These are phyloP conservation scores for Colletotrichum musicola DNA, from an alignment of 2,329 filamentous ascomycete species.

Conservation along the genomic window DNA sequence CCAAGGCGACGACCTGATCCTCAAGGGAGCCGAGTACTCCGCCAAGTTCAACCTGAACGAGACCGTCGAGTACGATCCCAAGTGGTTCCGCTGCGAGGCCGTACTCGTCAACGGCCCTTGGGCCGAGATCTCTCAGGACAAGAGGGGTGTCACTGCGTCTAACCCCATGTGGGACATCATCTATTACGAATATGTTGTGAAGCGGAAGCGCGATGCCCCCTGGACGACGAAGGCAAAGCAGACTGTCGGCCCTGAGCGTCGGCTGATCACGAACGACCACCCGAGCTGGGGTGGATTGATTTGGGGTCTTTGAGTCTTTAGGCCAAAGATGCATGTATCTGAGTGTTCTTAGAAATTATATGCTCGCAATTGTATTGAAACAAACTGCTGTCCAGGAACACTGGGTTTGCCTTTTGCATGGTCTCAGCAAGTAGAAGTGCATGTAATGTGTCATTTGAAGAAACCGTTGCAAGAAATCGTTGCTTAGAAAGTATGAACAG, in stretches of 20 bases:
- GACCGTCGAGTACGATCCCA: slow-evolving; percentile 50
- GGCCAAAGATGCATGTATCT: too few relatives aligned
- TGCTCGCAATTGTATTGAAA: too few relatives aligned
- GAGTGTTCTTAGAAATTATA: too few relatives aligned
- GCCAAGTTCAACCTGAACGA: slow-evolving; percentile 54
- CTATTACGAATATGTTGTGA: slow-evolving; percentile 50
- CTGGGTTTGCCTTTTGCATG: too few relatives aligned
- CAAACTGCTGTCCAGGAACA: too few relatives aligned
- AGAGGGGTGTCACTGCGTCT: slow-evolving; percentile 40
- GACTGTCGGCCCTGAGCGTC: background rate
- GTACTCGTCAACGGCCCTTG: slow-evolving; percentile 55
- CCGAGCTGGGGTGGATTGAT: slow-evolving; percentile 27
- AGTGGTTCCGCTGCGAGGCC: slow-evolving; percentile 54
- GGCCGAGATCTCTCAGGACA: slow-evolving; percentile 45
- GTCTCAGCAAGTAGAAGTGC: too few relatives aligned
- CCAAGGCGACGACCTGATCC: slow-evolving; percentile 47
- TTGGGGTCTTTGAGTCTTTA: slow-evolving; percentile 12
- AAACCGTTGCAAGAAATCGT: background rate
- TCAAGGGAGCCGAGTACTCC: slow-evolving; percentile 52
- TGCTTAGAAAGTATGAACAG: background rate
- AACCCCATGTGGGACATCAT: slow-evolving; percentile 43
- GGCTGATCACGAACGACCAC: background rate
- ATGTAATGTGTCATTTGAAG: background rate
- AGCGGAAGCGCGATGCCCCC: slow-evolving; percentile 41
- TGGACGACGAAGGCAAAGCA: slow-evolving; percentile 32